Evolutionary conservation across 352 stramenopile species (phyloP).

Genomic region (Phytophthora cryptogea): DNA sequence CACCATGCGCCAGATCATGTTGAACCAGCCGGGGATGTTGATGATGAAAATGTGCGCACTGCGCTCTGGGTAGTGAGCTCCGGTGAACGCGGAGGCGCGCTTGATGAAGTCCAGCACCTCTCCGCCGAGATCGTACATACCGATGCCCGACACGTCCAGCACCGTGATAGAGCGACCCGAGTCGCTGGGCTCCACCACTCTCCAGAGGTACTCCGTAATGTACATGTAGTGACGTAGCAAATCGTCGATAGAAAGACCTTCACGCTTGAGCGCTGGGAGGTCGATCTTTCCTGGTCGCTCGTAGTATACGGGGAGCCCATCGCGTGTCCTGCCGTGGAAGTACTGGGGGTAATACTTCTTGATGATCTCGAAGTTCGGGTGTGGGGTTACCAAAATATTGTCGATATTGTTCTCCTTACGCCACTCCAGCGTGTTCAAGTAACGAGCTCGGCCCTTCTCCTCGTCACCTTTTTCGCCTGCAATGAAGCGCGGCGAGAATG

Average conservation of each 20-base stretch:
- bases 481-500: constrained; percentile 82
- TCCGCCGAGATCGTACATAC: constrained; percentile 87
- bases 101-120: constrained; percentile 92
- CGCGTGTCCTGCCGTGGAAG: constrained; percentile 86
- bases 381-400: constrained; percentile 81
- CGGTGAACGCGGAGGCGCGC: constrained; percentile 86
- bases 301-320: constrained; percentile 81
- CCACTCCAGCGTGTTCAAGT: constrained; percentile 84
- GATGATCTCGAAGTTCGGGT: constrained; percentile 86
- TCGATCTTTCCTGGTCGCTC: constrained; percentile 88
- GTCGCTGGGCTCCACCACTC: constrained; percentile 77
- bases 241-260: constrained; percentile 88
- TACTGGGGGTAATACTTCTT: constrained; percentile 93
- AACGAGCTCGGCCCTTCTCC: constrained; percentile 76
- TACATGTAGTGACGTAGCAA: constrained; percentile 92
- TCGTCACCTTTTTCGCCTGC: constrained; percentile 85
- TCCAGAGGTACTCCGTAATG: constrained; percentile 92
- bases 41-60: constrained; percentile 95
- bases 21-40: constrained; percentile 96
- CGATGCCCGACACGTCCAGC: constrained; percentile 84
- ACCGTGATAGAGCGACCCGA: constrained; percentile 80
- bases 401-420: constrained; percentile 87
- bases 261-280: constrained; percentile 81
- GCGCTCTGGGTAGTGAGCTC: constrained; percentile 92
- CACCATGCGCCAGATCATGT: constrained; percentile 93